These are phyloP conservation scores for Allantophomopsis lycopodina DNA, from an alignment of 2,329 filamentous ascomycete species.

Conservation along the genomic window DNA sequence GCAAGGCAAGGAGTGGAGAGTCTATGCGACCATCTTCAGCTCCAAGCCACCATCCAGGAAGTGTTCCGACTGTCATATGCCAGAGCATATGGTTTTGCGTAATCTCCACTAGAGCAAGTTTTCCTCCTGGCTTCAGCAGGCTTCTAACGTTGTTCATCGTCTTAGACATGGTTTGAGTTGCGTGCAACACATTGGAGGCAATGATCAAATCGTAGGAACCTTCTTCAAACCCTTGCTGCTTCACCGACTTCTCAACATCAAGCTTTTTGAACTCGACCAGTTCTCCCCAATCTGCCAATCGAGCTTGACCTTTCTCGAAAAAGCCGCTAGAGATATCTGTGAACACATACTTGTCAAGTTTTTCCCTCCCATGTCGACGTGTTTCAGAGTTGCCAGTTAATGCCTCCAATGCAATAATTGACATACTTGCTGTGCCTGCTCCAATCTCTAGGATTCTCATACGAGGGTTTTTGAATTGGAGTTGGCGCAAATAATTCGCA, in stretches of 20 bases:
- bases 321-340: conserved; percentile 27
- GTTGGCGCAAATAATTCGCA: neutral
- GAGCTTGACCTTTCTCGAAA: conserved; percentile 21
- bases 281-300: conserved; percentile 4
- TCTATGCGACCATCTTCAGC: conserved; percentile 14
- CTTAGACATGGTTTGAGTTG: conserved; percentile 14
- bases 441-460: conserved; percentile 24
- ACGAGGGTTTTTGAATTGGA: conserved; percentile 17
- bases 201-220: conserved; percentile 21
- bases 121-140: conserved; percentile 26
- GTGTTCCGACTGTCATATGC: conserved; percentile 2
- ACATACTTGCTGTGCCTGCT: conserved; percentile 25
- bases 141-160: conserved; percentile 17
- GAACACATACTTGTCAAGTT: conserved; percentile 25
- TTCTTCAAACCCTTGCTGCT: conserved; percentile 15
- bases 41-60: conserved; percentile 16
- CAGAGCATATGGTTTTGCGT: conserved; percentile 17
- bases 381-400: conserved; percentile 1
- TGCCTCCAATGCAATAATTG: conserved; percentile 5
- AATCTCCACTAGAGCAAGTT: conserved; percentile 22
- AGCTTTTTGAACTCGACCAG: conserved; percentile 14
- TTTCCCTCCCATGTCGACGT: too few relatives aligned
- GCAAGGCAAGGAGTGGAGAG: conserved; percentile 3
- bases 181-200: conserved; percentile 22
- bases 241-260: conserved; percentile 14